Percentiles rank a stretch among this genome's conserved stretches.
phyloP scores from a whole-genome alignment of 306 rosid species.

The Nissolia schottii region DNA sequence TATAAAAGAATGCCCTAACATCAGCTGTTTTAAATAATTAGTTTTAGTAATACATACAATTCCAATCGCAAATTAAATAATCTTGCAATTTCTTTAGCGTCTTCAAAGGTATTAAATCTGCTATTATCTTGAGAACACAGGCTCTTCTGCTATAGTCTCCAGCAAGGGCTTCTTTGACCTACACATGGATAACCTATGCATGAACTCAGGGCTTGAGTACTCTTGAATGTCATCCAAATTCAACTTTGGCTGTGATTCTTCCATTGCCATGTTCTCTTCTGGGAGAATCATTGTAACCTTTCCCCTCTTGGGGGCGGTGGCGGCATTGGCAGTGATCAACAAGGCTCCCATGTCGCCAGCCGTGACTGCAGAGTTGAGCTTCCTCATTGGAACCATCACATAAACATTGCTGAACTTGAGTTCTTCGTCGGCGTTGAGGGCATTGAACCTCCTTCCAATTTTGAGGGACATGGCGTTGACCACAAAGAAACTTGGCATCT shows the following conservation, averaged over 20 bases:
- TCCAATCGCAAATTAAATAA: background rate
- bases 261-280: background rate
- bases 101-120: background rate
- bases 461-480: slow-evolving; percentile 49
- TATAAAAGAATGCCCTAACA: slow-evolving; percentile 13
- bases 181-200: slow-evolving; percentile 58
- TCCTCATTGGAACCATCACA: slow-evolving; percentile 75
- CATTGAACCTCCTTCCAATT: slow-evolving; percentile 51
- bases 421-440: slow-evolving; percentile 74
- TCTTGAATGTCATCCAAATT: slow-evolving; percentile 63
- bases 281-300: slow-evolving; percentile 30
- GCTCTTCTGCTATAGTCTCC: slow-evolving; percentile 79
- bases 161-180: slow-evolving; percentile 80
- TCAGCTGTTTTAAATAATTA: background rate
- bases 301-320: slow-evolving; percentile 34
- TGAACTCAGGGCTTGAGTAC: slow-evolving; percentile 47
- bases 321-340: slow-evolving; percentile 44
- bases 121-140: slow-evolving; percentile 30
- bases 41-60: slow-evolving; percentile 33
- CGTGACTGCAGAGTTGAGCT: slow-evolving; percentile 52
- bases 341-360: slow-evolving; percentile 60
- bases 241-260: slow-evolving; percentile 25
- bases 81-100: background rate
- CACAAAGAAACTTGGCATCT: slow-evolving; percentile 65
- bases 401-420: slow-evolving; percentile 54